These are phyloP conservation scores for Termitomyces sp. DNA, from an alignment of 768 basidiomycete genomes.

Conservation along the genomic window DNA sequence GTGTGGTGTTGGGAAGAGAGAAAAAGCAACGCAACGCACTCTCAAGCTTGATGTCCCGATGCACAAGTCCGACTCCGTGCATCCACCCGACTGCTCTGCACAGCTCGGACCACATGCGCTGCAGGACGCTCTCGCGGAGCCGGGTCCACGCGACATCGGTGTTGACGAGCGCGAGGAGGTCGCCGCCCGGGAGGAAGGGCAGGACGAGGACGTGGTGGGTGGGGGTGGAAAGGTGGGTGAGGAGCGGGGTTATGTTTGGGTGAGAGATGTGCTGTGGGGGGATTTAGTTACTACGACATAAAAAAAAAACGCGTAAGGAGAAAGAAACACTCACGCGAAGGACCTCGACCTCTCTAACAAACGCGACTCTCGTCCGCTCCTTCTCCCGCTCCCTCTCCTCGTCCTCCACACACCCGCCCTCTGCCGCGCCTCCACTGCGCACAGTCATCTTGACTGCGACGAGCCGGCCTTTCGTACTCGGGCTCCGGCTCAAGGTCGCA, in stretches of 20 bases:
- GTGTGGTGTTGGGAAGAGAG: too few relatives aligned
- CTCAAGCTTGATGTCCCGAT: slow-evolving; percentile 89
- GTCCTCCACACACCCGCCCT: slow-evolving; percentile 18
- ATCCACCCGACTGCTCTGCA: slow-evolving; percentile 82
- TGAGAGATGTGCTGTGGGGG: slow-evolving; percentile 66
- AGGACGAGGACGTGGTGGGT: slow-evolving; percentile 78
- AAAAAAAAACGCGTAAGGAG: not conserved
- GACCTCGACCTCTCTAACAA: slow-evolving; percentile 81
- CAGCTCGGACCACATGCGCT: slow-evolving; percentile 74
- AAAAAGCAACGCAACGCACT: slow-evolving; percentile 36
- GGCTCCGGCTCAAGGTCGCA: not conserved
- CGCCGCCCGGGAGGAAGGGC: slow-evolving; percentile 74
- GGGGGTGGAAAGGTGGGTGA: slow-evolving; percentile 66
- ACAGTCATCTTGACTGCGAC: slow-evolving; percentile 49
- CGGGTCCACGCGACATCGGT: slow-evolving; percentile 42
- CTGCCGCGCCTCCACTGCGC: slow-evolving; percentile 21
- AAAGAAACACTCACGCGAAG: slow-evolving; percentile 51
- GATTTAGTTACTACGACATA: not conserved
- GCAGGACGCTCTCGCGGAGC: slow-evolving; percentile 43
- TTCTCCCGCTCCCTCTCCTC: slow-evolving; percentile 45
- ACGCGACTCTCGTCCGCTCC: slow-evolving; percentile 72
- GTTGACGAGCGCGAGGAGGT: slow-evolving; percentile 75
- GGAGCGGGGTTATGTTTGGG: slow-evolving; percentile 71
- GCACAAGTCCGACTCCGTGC: slow-evolving; percentile 81
- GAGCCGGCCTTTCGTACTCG: slow-evolving; percentile 14